phyloP scores from a whole-genome alignment of 768 basidiomycete species.

The Leccinum aurantiacum region DNA sequence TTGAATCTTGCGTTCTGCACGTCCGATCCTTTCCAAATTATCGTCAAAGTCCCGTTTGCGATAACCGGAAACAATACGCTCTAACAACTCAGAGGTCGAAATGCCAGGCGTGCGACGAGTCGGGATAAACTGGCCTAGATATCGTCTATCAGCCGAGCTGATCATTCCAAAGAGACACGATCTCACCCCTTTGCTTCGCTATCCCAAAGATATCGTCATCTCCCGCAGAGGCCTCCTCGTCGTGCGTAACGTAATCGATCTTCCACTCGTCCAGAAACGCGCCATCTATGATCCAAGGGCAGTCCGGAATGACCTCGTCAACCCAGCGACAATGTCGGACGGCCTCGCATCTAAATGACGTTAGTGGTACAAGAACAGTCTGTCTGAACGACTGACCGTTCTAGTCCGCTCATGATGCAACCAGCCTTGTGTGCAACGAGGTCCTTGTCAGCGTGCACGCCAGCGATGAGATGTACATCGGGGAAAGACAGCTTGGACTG shows the following conservation, averaged over 20 bases:
- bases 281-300: conserved; percentile 86
- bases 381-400: conserved; percentile 52
- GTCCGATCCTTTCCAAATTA: conserved; percentile 89
- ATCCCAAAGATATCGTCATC: conserved; percentile 84
- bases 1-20: conserved; percentile 65
- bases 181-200: conserved; percentile 75
- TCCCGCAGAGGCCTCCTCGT: conserved; percentile 77
- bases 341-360: conserved; percentile 66
- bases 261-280: conserved; percentile 80
- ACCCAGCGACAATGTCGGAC: conserved; percentile 98
- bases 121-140: conserved; percentile 87
- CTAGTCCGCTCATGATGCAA: conserved; percentile 85
- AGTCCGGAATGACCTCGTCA: conserved; percentile 87
- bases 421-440: conserved; percentile 77
- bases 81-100: conserved; percentile 90
- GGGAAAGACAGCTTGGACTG: conserved; percentile 96
- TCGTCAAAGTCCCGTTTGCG: conserved; percentile 81
- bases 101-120: conserved; percentile 93
- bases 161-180: neutral
- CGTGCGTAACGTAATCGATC: conserved; percentile 98
- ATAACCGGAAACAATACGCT: conserved; percentile 88
- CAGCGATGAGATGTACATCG: conserved; percentile 85
- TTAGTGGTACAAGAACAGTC: conserved; percentile 1
- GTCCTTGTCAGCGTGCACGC: conserved; percentile 89
- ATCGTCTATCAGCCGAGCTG: neutral